Percentiles rank a stretch among this genome's conserved stretches.
phyloP scores from a whole-genome alignment of 768 basidiomycete genomes.

The Grammothele lineata region DNA sequence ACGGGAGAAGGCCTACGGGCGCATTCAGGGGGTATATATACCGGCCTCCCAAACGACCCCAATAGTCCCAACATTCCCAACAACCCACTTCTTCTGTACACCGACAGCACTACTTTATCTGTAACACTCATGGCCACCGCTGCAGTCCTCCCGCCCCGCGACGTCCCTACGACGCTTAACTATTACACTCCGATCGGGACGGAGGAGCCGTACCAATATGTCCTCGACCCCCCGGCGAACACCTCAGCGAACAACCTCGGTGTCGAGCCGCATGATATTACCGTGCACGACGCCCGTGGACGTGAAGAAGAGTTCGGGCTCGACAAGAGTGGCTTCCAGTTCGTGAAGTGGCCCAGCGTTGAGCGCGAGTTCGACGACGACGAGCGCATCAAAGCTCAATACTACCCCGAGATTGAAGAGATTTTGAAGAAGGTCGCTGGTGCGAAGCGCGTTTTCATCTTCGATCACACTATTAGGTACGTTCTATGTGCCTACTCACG shows the following conservation, averaged over 20 bases:
- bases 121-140: constrained; percentile 27
- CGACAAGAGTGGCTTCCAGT: constrained; percentile 40
- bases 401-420: constrained; percentile 38
- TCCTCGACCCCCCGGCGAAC: constrained; percentile 26
- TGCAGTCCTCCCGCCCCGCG: constrained; percentile 24
- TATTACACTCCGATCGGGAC: constrained; percentile 24
- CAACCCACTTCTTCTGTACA: too few species aligned
- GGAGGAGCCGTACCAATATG: constrained; percentile 31
- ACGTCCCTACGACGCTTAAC: constrained; percentile 34
- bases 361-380: constrained; percentile 38
- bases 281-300: constrained; percentile 25
- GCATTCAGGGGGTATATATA: too few species aligned
- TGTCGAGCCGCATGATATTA: constrained; percentile 10
- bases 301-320: constrained; percentile 24
- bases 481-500: not conserved
- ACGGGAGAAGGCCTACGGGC: too few species aligned
- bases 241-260: constrained; percentile 24
- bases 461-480: constrained; percentile 38
- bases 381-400: constrained; percentile 30
- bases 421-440: constrained; percentile 37
- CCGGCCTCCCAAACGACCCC: too few species aligned
- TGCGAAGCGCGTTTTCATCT: constrained; percentile 37
- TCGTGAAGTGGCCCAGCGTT: constrained; percentile 25
- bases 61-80: too few species aligned
- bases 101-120: too few species aligned